Percentiles rank a stretch among this genome's conserved stretches.
Evolutionary conservation across 208 protist genomes (phyloP).

Genomic region (Leishmania gerbilli): DNA sequence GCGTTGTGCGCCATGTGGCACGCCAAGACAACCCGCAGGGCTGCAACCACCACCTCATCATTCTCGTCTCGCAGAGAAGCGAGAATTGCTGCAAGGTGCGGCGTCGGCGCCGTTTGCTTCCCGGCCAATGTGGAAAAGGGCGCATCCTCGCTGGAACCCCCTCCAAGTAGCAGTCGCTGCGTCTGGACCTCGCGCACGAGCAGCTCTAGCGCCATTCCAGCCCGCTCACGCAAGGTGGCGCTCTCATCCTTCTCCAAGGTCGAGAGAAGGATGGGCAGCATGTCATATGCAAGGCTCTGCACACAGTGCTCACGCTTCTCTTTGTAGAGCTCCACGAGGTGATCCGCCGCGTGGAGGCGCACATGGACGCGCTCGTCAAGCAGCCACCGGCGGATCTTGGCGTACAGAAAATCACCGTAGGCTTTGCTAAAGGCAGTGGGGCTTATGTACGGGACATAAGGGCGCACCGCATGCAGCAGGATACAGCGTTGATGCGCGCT

Average conservation of each 20-base stretch:
- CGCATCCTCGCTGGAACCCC: neutral
- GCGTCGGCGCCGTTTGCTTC: conserved; percentile 6
- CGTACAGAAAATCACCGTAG: conserved; percentile 64
- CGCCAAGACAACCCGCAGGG: conserved; percentile 58
- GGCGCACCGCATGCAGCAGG: conserved; percentile 72
- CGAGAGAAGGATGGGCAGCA: conserved; percentile 61
- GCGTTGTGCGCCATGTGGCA: conserved; percentile 68
- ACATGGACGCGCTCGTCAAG: conserved; percentile 50
- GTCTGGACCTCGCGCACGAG: conserved; percentile 53
- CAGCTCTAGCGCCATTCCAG: conserved; percentile 63
- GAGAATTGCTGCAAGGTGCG: conserved; percentile 36
- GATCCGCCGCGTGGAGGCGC: conserved; percentile 63
- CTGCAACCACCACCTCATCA: conserved; percentile 60
- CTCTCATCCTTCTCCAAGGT: conserved; percentile 61
- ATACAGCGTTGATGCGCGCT: conserved; percentile 67
- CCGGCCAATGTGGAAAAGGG: conserved; percentile 21
- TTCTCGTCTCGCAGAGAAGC: conserved; percentile 44
- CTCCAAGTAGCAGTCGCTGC: conserved; percentile 45
- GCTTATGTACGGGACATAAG: conserved; percentile 57
- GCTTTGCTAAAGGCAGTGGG: conserved; percentile 66
- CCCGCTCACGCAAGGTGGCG: conserved; percentile 62
- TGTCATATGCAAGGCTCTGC: conserved; percentile 50
- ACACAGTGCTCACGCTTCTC: conserved; percentile 70
- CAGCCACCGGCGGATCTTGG: conserved; percentile 78
- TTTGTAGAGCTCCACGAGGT: conserved; percentile 72